Evolutionary conservation across 2,329 filamentous ascomycete species (phyloP), one percentile per base, ranked within the genome.

Genomic region (Chaetomium olivaceum): DNA sequence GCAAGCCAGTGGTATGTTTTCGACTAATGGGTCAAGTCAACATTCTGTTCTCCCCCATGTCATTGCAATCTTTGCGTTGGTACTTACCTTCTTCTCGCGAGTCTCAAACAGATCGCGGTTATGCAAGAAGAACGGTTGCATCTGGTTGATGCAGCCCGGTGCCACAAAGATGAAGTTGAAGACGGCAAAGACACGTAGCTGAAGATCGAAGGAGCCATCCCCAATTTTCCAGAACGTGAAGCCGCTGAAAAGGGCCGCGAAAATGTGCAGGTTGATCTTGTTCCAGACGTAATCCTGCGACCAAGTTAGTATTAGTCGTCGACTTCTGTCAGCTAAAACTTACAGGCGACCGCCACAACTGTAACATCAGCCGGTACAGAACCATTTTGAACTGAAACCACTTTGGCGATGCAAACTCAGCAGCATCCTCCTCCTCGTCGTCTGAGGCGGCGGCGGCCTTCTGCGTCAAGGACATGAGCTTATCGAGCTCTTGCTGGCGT

Each of bases 91-190:
- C 46, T 60, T 60, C 46, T 60, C 58, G 12, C 58, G 58, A 9
- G 58, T 60, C 21, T 60, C 58, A n/a, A 60, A 60, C 8, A 60
- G 29, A 51, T 60, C 58, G 12, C 58, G 58, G 46, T 60, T 60
- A 27, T 60, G 58, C 29, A 60, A 29, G 14, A 60, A 60, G 46
- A 60, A 60, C 11, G 57, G 58, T 29, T 60, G 58, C 58, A 60
- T 60, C 58, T 60, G 58, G 46, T 60, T 60, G 29, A 60, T 60
- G 46, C 58, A 60, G 23, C 58, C 58, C 8, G 58, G 58, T 4
- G 58, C 58, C 58, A 60, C 58, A 12, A 60, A 60, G 58, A 60
- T 60, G 46, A 60, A 60, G 46, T 60, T 60, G 46, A 60, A 60
- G 12, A 60, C 31, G n/a, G 58, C 58, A 52, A 60, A 60, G 46